A percentile compares a stretch with the other conserved stretches of the same genome.
These are phyloP conservation scores for Talaromyces piceae DNA, from an alignment of 2,329 filamentous ascomycete species.

Conservation along the genomic window DNA sequence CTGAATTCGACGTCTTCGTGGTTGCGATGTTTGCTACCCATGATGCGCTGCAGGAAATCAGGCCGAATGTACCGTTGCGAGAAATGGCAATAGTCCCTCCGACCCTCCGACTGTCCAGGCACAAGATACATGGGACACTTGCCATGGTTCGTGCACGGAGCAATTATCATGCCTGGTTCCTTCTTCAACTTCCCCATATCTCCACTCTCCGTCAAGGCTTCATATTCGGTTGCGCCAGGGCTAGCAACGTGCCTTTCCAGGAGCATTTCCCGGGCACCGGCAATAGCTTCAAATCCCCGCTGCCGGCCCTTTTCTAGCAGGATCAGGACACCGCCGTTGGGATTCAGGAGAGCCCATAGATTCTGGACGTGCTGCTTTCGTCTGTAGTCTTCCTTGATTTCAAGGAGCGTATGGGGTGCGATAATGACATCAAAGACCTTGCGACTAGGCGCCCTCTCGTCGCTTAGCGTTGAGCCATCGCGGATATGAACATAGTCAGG, in stretches of 20 bases:
- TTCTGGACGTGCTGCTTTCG: conserved; percentile 77
- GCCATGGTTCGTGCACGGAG: conserved; percentile 75
- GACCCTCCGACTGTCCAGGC: conserved; percentile 61
- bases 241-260: conserved; percentile 65
- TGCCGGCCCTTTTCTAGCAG: conserved; percentile 87
- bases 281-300: conserved; percentile 85
- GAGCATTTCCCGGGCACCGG: conserved; percentile 71
- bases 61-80: conserved; percentile 82
- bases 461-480: conserved; percentile 52
- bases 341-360: conserved; percentile 78
- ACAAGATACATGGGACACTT: conserved; percentile 81
- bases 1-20: conserved; percentile 89
- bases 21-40: conserved; percentile 61
- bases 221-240: conserved; percentile 44
- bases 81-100: conserved; percentile 90
- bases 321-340: conserved; percentile 77
- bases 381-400: conserved; percentile 65
- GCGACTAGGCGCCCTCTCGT: conserved; percentile 47
- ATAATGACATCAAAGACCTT: conserved; percentile 89
- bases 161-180: conserved; percentile 56
- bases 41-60: conserved; percentile 67
- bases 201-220: conserved; percentile 27
- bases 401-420: conserved; percentile 75
- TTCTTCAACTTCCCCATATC: conserved; percentile 33
- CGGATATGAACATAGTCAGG: conserved; percentile 71